Conservation (phyloP, 306 rosid genomes). For the Lathyrus oleraceus region DNA sequence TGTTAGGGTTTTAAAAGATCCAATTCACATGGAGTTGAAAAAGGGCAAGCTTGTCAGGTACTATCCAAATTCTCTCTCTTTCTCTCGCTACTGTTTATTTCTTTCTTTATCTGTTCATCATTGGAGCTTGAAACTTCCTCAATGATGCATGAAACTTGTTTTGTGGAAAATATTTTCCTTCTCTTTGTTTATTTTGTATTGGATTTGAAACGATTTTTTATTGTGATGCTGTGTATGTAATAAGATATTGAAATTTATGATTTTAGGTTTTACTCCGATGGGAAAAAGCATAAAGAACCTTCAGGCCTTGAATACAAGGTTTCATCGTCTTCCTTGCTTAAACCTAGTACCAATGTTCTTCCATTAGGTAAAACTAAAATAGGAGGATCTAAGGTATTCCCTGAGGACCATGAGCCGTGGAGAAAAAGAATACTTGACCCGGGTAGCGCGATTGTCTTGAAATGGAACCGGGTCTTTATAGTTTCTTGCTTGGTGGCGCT, state of each 20-base stretch:
- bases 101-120: too few relatives aligned
- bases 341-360: conserved; percentile 41
- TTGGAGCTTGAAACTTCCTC: too few relatives aligned
- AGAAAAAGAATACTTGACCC: conserved; percentile 85
- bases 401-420: conserved; percentile 80
- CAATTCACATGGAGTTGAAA: conserved; percentile 62
- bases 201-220: too few relatives aligned
- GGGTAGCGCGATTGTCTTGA: conserved; percentile 77
- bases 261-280: conserved; percentile 69
- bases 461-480: conserved; percentile 91
- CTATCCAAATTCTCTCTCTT: too few relatives aligned
- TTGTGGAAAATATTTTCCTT: too few relatives aligned
- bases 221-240: conserved; percentile 32
- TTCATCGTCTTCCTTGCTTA: conserved; percentile 55
- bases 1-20: conserved; percentile 44
- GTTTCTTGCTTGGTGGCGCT: conserved; percentile 82
- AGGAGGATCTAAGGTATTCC: conserved; percentile 69
- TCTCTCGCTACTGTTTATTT: too few relatives aligned
- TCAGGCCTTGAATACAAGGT: conserved; percentile 51
- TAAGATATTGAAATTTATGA: conserved; percentile 1
- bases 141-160: too few relatives aligned
- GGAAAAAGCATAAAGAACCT: conserved; percentile 54
- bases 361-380: conserved; percentile 52
- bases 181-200: too few relatives aligned
- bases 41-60: conserved; percentile 71